Conservation (phyloP, 495 filamentous ascomycete species). For the Aspergillus funiculosus region DNA sequence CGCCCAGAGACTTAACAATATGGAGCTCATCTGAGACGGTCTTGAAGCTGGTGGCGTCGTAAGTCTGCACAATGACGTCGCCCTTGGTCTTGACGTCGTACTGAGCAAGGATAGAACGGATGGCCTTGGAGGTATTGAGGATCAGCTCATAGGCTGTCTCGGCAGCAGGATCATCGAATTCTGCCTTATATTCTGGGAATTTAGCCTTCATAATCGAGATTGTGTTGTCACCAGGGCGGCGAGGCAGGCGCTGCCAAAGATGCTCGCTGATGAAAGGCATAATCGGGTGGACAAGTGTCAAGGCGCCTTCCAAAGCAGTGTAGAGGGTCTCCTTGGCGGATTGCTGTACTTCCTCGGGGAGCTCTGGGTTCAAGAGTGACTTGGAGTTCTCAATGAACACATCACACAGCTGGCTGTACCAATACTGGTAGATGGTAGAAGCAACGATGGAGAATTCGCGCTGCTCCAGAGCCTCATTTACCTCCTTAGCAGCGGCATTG, state of each 20-base stretch:
- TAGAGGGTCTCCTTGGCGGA: constrained; percentile 62
- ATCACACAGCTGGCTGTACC: constrained; percentile 61
- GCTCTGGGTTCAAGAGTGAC: constrained; percentile 58
- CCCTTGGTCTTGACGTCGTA: constrained; percentile 55
- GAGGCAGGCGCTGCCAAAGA: constrained; percentile 73
- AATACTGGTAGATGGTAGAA: constrained; percentile 61
- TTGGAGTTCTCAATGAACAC: constrained; percentile 77
- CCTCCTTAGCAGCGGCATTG: constrained; percentile 63
- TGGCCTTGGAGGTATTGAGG: constrained; percentile 49
- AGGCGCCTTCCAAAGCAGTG: constrained; percentile 61
- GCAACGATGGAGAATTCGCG: constrained; percentile 68
- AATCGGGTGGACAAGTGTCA: constrained; percentile 67
- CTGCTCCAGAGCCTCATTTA: constrained; percentile 62
- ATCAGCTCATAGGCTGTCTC: constrained; percentile 63
- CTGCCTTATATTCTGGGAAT: constrained; percentile 53
- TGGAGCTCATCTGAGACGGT: constrained; percentile 53
- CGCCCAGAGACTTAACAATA: constrained; percentile 59
- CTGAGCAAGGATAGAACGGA: constrained; percentile 53
- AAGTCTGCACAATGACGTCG: constrained; percentile 55
- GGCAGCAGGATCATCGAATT: constrained; percentile 53
- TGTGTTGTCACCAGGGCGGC: constrained; percentile 54
- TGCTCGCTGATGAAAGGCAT: constrained; percentile 78
- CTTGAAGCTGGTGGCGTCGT: constrained; percentile 47
- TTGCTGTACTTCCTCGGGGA: constrained; percentile 47
- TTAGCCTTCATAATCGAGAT: constrained; percentile 61